Conservation (phyloP, 2,329 filamentous ascomycete genomes). For the Cytospora paraplurivora region DNA sequence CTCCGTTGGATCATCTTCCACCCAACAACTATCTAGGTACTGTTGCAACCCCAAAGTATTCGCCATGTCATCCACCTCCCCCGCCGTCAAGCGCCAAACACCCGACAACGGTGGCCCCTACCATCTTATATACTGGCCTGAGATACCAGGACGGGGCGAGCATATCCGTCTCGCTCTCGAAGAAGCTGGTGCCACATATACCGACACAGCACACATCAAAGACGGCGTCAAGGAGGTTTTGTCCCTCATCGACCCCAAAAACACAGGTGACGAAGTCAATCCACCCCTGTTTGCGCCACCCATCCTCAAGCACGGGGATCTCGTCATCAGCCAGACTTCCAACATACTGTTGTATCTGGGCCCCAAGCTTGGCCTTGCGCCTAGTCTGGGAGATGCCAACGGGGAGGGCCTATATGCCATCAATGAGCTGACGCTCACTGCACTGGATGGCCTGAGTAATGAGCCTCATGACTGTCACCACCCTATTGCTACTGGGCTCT, state of each 20-base stretch:
- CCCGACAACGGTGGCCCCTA: slow-evolving; percentile 53
- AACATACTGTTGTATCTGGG: slow-evolving; percentile 75
- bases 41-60: too few species aligned
- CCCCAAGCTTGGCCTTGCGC: slow-evolving; percentile 58
- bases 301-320: slow-evolving; percentile 61
- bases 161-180: slow-evolving; percentile 73
- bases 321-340: slow-evolving; percentile 69
- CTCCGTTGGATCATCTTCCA: neutral
- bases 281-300: slow-evolving; percentile 69
- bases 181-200: slow-evolving; percentile 65
- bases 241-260: slow-evolving; percentile 47
- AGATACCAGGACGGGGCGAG: slow-evolving; percentile 73
- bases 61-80: slow-evolving; percentile 22
- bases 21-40: neutral
- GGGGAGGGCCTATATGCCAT: slow-evolving; percentile 56
- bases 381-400: slow-evolving; percentile 42
- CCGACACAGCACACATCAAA: slow-evolving; percentile 54
- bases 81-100: slow-evolving; percentile 41
- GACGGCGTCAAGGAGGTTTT: slow-evolving; percentile 56
- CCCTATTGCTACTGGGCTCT: slow-evolving; percentile 59
- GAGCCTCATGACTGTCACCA: slow-evolving; percentile 79
- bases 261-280: slow-evolving; percentile 56
- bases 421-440: slow-evolving; percentile 67
- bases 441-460: slow-evolving; percentile 69
- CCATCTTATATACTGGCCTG: slow-evolving; percentile 72